phyloP scores from a whole-genome alignment of 257 asterid genomes.

The Fraxinus cuspidata region DNA sequence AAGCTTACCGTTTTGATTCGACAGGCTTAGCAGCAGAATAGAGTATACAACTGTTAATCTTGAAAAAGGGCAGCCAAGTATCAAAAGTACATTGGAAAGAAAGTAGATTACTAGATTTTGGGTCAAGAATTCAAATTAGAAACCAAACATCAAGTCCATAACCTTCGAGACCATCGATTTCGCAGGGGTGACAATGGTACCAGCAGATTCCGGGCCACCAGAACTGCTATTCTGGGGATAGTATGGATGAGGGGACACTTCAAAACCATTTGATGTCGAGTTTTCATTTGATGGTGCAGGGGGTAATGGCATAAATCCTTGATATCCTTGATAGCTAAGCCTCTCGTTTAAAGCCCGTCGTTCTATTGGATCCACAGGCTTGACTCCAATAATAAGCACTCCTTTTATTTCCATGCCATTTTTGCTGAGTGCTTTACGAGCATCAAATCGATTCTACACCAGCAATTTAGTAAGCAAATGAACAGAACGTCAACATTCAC shows the following conservation, averaged over 20 bases:
- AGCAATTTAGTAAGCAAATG: constrained; percentile 17
- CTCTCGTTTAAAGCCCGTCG: constrained; percentile 69
- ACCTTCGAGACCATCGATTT: constrained; percentile 79
- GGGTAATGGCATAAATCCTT: constrained; percentile 77
- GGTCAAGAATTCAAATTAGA: constrained; percentile 29
- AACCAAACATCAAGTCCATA: constrained; percentile 94
- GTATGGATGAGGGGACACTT: constrained; percentile 58
- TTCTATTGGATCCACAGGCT: constrained; percentile 83
- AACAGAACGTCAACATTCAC: background rate
- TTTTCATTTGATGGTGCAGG: constrained; percentile 56
- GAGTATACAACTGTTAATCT: constrained; percentile 16
- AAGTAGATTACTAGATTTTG: background rate
- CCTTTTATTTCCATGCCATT: constrained; percentile 85
- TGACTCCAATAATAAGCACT: constrained; percentile 89
- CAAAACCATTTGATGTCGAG: constrained; percentile 48
- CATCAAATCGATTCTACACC: constrained; percentile 78
- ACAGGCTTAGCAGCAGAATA: background rate
- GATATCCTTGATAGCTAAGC: constrained; percentile 73
- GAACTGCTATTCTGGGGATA: constrained; percentile 65
- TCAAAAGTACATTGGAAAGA: background rate
- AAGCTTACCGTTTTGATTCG: background rate
- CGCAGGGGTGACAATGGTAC: constrained; percentile 16
- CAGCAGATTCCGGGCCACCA: constrained; percentile 50
- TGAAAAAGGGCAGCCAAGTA: constrained; percentile 1
- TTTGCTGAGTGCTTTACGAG: constrained; percentile 83